Base-by-base conservation (phyloP, 2,329 filamentous ascomycete genomes). In the Penicillium sp. region DNA sequence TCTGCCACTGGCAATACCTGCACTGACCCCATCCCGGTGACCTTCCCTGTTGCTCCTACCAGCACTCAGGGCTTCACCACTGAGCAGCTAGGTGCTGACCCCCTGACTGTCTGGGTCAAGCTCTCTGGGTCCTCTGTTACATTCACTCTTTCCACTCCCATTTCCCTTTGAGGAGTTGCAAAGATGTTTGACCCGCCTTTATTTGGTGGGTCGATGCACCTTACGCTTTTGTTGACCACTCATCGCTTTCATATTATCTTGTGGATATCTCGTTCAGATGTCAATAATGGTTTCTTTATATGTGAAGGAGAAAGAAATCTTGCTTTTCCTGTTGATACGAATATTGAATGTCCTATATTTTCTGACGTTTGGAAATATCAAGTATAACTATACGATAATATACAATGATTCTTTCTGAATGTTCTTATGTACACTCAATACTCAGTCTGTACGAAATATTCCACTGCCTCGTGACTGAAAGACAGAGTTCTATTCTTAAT, bases 71-170 rank as follows among this genome's bases (percentile, higher is more conserved):
- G 76, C 31, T 77, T 76, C 35, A 75, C 73, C 1, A 75, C 72
- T 34, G 82, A 86, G 64, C 71, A 84, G 69, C 64, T 84, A 18
- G 85, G 83, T n/a, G 76, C 65, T 40, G 81, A 83, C 67, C 80
- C 81, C 5, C 64, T 78, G 42, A 83, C 81, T 2, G 69, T 81
- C 50, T 83, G 79, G 80, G 75, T 79, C 24, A 71, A 70, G 29
- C 66, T 83, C 50, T 68, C 72, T 11, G 81, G 80, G 1, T 69
- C 71, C 0, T 68, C 80, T 0, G 75, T 81, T 8, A 77, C 74
- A 0, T 76, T 81, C 59, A 76, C 71, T 3, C 68, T 80, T n/a
- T 69, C 69, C 6, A 69, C 66, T 1, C 70, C 75, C 11, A 70
- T 78, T 57, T 18, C 69, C 14, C 50, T 72, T 51, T 75, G 68